These are phyloP conservation scores for Teratosphaeriaceae sp. DNA, from an alignment of 2,329 filamentous ascomycete species.

Conservation along the genomic window DNA sequence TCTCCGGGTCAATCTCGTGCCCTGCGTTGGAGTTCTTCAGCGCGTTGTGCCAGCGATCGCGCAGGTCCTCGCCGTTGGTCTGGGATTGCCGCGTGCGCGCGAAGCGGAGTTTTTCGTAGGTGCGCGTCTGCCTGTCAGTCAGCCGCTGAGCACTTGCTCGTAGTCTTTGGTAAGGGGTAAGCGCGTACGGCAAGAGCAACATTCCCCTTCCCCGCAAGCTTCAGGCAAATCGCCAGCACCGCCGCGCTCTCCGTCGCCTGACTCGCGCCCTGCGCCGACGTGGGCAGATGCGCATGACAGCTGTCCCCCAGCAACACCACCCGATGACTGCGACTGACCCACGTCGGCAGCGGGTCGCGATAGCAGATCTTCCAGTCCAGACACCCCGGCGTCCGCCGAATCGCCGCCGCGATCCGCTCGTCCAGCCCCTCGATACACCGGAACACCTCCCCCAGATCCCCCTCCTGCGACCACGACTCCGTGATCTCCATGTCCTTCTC, in stretches of 20 bases:
- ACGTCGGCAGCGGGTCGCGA: slow-evolving; percentile 7
- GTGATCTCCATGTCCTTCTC: slow-evolving; percentile 10
- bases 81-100: slow-evolving; percentile 7
- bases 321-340: slow-evolving; percentile 6
- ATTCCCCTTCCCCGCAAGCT: slow-evolving; percentile 5
- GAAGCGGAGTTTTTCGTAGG: slow-evolving; percentile 10
- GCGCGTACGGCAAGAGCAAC: slow-evolving; percentile 6
- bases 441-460: slow-evolving; percentile 5
- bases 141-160: neutral
- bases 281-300: slow-evolving; percentile 7
- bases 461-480: slow-evolving; percentile 9
- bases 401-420: slow-evolving; percentile 5
- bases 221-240: slow-evolving; percentile 7
- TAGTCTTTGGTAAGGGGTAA: neutral
- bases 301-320: slow-evolving; percentile 6
- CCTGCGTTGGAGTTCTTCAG: slow-evolving; percentile 6
- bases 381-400: slow-evolving; percentile 5
- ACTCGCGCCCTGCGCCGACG: slow-evolving; percentile 5
- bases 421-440: slow-evolving; percentile 6
- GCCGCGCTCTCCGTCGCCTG: slow-evolving; percentile 8
- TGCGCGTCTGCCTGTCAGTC: slow-evolving; percentile 5
- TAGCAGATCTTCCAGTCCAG: slow-evolving; percentile 10
- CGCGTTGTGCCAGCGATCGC: slow-evolving; percentile 9
- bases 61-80: slow-evolving; percentile 8
- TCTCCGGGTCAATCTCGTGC: slow-evolving; percentile 8